Base-by-base conservation (phyloP, 2,329 filamentous ascomycete species). In the Claviceps monticola region DNA sequence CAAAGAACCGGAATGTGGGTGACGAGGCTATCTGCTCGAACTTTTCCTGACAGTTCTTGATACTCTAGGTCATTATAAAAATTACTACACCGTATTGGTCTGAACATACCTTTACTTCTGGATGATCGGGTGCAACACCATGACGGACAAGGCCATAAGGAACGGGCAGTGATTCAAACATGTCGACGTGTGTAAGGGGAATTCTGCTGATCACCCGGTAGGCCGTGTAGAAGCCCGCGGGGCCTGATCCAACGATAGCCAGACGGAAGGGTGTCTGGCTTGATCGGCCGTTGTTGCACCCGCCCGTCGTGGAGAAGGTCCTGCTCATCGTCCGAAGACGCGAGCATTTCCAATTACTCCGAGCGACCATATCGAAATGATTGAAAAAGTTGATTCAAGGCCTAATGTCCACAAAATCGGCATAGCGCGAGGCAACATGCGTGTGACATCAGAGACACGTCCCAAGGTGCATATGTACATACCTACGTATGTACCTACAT, bases 71-170 rank as follows among this genome's bases (percentile, higher is more conserved):
- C 49, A 54, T 43, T 48, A 41, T 42, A 4, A 29, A 29, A 29
- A 19, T 53, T 21, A n/a, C n/a, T 38, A 17, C 14, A n/a, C 9
- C 16, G 14, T 17, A 17, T 34, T 39, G 11, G 9, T 45, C 19
- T 21, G n/a, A 29, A 46, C 69, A 54, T 71, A 93, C 88, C 80
- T 98, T 98, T 58, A 98, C 93, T 71, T 98, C 91, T 0, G 93
- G 91, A 68, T 98, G 93, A 65, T 98, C 93, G 5, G 93, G 93
- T n/a, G 93, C 94, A 53, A 98, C 93, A 8, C 93, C 93, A 63
- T 93, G 95, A 51, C 93, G 78, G 48, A 95, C 90, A 51, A 98
- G 76, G 1, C 93, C 93, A 64, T 88, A 98, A 0, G 93, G 93
- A 4, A 95, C 89, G 0, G 93, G 93, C 41, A 97, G 71, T 29